phyloP scores from a whole-genome alignment of 208 protist species.

The Leishmania guyanensis region DNA sequence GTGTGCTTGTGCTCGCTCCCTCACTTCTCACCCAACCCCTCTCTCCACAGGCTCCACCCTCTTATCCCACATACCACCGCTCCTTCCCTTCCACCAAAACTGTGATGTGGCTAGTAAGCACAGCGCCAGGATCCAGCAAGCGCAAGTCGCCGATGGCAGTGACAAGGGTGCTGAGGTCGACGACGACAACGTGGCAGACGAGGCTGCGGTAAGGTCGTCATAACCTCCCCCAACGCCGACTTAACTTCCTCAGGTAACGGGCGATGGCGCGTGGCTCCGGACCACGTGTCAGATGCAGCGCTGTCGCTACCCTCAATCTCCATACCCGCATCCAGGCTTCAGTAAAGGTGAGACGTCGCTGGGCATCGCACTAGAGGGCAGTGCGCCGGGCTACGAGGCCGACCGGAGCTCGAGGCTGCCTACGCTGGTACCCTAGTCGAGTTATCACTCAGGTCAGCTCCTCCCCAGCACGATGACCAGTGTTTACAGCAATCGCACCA shows the following conservation, averaged over 20 bases:
- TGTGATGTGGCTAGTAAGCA: too few relatives aligned
- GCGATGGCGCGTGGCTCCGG: neutral
- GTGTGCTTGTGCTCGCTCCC: slow-evolving; percentile 3
- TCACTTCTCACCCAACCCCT: slow-evolving; percentile 4
- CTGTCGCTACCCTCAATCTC: neutral
- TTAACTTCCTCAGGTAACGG: neutral
- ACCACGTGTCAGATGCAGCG: neutral
- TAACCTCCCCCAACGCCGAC: neutral
- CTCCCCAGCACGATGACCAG: slow-evolving; percentile 1
- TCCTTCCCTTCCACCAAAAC: neutral
- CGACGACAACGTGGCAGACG: neutral
- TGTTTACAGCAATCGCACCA: slow-evolving; percentile 12
- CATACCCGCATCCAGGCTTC: neutral
- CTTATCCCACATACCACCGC: slow-evolving; percentile 1
- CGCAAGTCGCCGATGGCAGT: neutral
- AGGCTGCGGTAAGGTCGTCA: too few relatives aligned
- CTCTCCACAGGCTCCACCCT: neutral
- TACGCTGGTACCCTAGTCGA: slow-evolving; percentile 13
- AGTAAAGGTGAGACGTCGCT: neutral
- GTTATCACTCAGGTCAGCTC: slow-evolving; percentile 10
- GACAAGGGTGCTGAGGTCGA: neutral
- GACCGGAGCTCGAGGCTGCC: slow-evolving; percentile 11
- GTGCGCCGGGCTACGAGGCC: neutral
- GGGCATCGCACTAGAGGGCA: neutral
- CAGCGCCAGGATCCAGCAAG: neutral